Base-by-base conservation (phyloP, 2,329 filamentous ascomycete genomes). In the Clarireedia hainanense region DNA sequence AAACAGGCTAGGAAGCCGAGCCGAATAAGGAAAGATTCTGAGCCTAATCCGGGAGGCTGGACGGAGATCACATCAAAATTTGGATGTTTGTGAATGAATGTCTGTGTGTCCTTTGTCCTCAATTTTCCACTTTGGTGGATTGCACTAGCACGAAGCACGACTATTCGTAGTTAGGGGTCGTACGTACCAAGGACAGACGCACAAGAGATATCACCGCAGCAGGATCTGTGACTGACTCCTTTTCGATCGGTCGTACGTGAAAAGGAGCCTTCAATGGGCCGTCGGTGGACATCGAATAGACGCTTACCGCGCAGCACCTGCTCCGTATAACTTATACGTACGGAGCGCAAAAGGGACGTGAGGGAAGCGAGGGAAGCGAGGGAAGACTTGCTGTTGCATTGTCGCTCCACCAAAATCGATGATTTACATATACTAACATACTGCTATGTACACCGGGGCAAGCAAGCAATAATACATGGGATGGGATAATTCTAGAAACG, bases 41-140 rank as follows among this genome's bases (percentile, higher is more conserved):
- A 24, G 36, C 50, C 27, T 5, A 48, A 53, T 53, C 23, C 36
- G 20, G 51, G 27, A 40, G 27, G 23, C 37, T 15, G 34, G 26
- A 15, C 51, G 42, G 51, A 43, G 51, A 53, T 47, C 20, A 23
- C 20, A 39, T 24, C 20, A 42, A 47, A 53, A 48, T 48, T 47
- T 6, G 43, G 30, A 53, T 6, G 51, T 48, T 20, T 6, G 51
- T 48, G 20, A 26, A 43, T 48, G 34, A 39, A 48, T 39, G 27
- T 53, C 51, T 39, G 51, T 53, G 51, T 53, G 51, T 27, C n/a
- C 23, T 27, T 26, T 53, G 51, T 27, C n/a, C 23, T 27, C 26
- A 39, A 37, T 39, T 48, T 48, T 26, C 42, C 48, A 15, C 37
- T 9, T 20, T 23, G 20, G 40, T 52, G 39, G 20, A 30, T 3